Percentiles rank a stretch among this genome's conserved stretches.
These are phyloP conservation scores for Xylaria castorea DNA, from an alignment of 495 filamentous ascomycete species.

Conservation along the genomic window DNA sequence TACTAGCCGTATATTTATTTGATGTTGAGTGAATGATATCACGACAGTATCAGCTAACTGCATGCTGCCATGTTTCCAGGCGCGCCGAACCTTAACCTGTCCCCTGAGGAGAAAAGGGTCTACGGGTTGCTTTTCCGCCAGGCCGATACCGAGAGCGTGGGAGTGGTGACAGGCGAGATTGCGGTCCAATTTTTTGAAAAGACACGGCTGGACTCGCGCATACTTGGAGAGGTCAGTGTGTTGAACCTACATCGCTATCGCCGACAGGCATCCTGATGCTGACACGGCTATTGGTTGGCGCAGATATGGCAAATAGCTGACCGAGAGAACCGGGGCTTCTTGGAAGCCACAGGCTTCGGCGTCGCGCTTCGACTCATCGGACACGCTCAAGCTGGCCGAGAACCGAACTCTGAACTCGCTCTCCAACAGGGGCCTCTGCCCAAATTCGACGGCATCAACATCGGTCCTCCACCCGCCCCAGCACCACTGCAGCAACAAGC, in stretches of 20 bases:
- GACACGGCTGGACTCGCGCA: constrained; percentile 81
- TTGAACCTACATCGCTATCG: background rate
- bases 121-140: constrained; percentile 90
- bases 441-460: constrained; percentile 79
- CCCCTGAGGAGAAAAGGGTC: constrained; percentile 87
- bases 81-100: constrained; percentile 81
- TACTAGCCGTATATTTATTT: background rate
- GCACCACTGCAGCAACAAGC: constrained; percentile 66
- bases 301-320: constrained; percentile 99
- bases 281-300: constrained; percentile 29
- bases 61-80: constrained; percentile 41
- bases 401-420: constrained; percentile 77
- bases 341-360: constrained; percentile 90
- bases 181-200: constrained; percentile 99
- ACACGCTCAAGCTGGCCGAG: constrained; percentile 86
- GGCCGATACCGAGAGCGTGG: constrained; percentile 86
- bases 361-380: constrained; percentile 92
- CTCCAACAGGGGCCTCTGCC: constrained; percentile 83
- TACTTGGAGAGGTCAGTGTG: constrained; percentile 81
- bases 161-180: constrained; percentile 94
- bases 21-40: constrained; percentile 11
- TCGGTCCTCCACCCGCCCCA: constrained; percentile 55
- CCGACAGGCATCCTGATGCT: constrained; percentile 20
- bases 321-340: constrained; percentile 90
- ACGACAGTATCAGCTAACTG: constrained; percentile 20